Evolutionary conservation across 2,329 filamentous ascomycete genomes (phyloP), one percentile per base, ranked within the genome.

Genomic region (Fusarium neocosmosporiellum): DNA sequence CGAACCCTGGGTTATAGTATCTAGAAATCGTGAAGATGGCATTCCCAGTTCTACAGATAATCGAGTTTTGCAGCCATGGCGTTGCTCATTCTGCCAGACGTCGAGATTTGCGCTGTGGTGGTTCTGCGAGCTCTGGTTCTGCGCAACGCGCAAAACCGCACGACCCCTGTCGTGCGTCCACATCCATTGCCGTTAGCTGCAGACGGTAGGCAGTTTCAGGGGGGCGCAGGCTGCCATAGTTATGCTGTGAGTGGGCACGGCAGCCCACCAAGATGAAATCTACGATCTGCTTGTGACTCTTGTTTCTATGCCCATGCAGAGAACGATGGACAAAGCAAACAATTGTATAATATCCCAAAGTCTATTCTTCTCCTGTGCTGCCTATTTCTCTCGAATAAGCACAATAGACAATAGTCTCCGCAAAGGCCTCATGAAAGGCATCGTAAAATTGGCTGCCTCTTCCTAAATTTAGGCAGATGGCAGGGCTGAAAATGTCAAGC

Each of bases 101-200:
- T n/a, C 29, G n/a, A 31, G 36, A 41, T 63, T 59, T 68, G 59
- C 66, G 63, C 37, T 24, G 16, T n/a, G 20, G 8, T 22, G 46
- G 2, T 54, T 69, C 36, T 66, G 34, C 63, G 36, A 22, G 3
- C 4, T 8, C 29, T 11, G 62, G 66, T 69, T 66, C 20, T 69
- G 66, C 66, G 53, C 43, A 24, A 2, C 29, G 50, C 59, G 66
- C 66, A 57, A 60, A 66, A 69, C 66, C n/a, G 24, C 16, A 43
- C 14, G 11, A 43, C 29, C 39, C 58, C 20, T 60, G 58, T 48
- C 31, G 13, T n/a, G 14, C 33, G 29, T 34, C 8, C 33, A n/a
- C 11, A n/a, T n/a, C n/a, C n/a, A n/a, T 20, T 41, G n/a, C 39
- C 11, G 37, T 22, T 29, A 55, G 50, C 50, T 53, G 46, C 18